These are phyloP conservation scores for Globisporangium abappressorium DNA, from an alignment of 352 stramenopile species.

Conservation along the genomic window DNA sequence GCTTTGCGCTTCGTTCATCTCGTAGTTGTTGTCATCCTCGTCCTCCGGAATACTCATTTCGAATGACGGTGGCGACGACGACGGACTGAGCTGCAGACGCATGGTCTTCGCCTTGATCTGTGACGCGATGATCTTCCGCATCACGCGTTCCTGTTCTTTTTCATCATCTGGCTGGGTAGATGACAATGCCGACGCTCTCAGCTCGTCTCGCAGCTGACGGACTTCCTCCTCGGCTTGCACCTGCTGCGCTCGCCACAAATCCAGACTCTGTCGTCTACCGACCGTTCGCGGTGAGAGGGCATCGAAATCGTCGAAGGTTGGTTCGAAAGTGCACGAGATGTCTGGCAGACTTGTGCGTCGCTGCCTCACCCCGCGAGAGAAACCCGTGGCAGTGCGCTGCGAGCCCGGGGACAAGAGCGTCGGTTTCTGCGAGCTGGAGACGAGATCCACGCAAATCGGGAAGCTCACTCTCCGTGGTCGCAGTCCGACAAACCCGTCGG, in stretches of 20 bases:
- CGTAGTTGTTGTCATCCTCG: conserved; percentile 27
- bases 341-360: conserved; percentile 22
- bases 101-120: conserved; percentile 64
- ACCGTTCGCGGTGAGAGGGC: conserved; percentile 28
- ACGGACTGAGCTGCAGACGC: conserved; percentile 41
- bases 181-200: conserved; percentile 41
- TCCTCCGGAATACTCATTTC: conserved; percentile 26
- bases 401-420: conserved; percentile 40
- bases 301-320: background rate
- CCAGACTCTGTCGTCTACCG: conserved; percentile 46
- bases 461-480: conserved; percentile 13
- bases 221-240: conserved; percentile 39
- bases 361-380: conserved; percentile 4
- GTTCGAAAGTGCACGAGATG: conserved; percentile 5
- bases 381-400: conserved; percentile 12
- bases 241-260: conserved; percentile 49
- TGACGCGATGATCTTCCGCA: conserved; percentile 62
- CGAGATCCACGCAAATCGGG: conserved; percentile 28
- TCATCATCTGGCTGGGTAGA: conserved; percentile 24
- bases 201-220: conserved; percentile 45
- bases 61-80: conserved; percentile 23
- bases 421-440: conserved; percentile 27
- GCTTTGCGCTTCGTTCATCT: conserved; percentile 9
- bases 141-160: conserved; percentile 57
- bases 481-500: conserved; percentile 16